phyloP scores from a whole-genome alignment of 352 stramenopile genomes.

The Phytophthora cactorum region DNA sequence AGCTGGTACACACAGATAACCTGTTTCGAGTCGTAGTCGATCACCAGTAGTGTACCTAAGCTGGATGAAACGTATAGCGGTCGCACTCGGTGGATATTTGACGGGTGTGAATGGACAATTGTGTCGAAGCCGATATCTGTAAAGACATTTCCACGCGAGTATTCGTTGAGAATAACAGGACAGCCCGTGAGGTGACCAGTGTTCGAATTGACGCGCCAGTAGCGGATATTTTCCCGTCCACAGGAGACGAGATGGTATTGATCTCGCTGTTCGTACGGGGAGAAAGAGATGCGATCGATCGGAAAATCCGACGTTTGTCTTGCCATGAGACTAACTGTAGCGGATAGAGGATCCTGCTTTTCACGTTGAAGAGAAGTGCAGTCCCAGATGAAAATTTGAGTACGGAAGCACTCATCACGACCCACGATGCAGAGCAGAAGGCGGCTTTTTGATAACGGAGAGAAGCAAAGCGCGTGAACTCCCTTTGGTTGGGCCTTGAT shows the following conservation, averaged over 20 bases:
- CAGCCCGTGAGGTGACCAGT: conserved; percentile 71
- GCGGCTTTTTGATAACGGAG: conserved; percentile 24
- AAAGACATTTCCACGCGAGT: conserved; percentile 85
- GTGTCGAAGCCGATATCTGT: conserved; percentile 88
- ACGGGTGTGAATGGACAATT: conserved; percentile 59
- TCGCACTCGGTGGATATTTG: conserved; percentile 56
- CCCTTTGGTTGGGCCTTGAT: conserved; percentile 56
- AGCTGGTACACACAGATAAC: conserved; percentile 92
- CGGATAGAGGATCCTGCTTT: not conserved
- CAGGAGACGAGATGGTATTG: conserved; percentile 85
- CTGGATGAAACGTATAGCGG: conserved; percentile 84
- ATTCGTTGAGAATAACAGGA: conserved; percentile 90
- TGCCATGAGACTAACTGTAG: conserved; percentile 54
- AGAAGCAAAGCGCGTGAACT: conserved; percentile 62
- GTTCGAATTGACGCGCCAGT: conserved; percentile 79
- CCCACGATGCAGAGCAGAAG: conserved; percentile 67
- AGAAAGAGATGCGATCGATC: conserved; percentile 78
- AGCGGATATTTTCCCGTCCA: conserved; percentile 92
- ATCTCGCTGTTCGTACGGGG: conserved; percentile 72
- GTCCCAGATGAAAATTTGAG: conserved; percentile 83
- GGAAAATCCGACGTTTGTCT: conserved; percentile 90
- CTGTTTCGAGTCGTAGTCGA: conserved; percentile 84
- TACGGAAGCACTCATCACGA: conserved; percentile 65
- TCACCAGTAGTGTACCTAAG: conserved; percentile 73
- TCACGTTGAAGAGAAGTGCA: conserved; percentile 37